These are phyloP conservation scores for Spinacia oleracea DNA, from an alignment of 179 eudicot species.

Conservation along the genomic window DNA sequence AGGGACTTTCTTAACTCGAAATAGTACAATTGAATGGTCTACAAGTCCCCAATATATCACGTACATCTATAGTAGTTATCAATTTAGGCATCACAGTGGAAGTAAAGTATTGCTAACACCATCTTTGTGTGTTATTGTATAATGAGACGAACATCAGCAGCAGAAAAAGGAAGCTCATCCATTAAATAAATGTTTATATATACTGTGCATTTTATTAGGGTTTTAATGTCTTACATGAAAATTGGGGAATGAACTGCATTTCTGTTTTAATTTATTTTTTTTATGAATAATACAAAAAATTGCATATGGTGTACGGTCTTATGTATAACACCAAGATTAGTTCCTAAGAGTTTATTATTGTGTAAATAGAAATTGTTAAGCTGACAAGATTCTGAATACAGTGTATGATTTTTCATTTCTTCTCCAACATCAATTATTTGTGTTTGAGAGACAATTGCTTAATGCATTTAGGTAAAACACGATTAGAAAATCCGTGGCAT, in stretches of 20 bases:
- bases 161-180: neutral
- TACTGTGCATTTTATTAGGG: conserved; percentile 12
- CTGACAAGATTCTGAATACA: no score
- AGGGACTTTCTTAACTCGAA: neutral
- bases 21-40: neutral
- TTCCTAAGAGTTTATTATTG: no score
- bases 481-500: no score
- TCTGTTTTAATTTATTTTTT: neutral
- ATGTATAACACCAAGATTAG: no score
- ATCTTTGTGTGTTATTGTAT: conserved; percentile 10
- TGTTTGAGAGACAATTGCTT: no score
- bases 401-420: no score
- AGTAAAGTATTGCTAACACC: neutral
- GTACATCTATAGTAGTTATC: neutral
- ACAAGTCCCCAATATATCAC: neutral
- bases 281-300: no score
- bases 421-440: no score
- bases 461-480: no score
- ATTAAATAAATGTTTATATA: neutral
- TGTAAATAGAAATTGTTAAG: no score
- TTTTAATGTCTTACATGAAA: neutral
- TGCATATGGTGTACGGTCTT: no score
- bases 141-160: conserved; percentile 8
- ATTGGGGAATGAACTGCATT: neutral
- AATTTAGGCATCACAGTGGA: neutral